Evolutionary conservation across 2,329 filamentous ascomycete species (phyloP).

Genomic region (Aspergillus fructus): DNA sequence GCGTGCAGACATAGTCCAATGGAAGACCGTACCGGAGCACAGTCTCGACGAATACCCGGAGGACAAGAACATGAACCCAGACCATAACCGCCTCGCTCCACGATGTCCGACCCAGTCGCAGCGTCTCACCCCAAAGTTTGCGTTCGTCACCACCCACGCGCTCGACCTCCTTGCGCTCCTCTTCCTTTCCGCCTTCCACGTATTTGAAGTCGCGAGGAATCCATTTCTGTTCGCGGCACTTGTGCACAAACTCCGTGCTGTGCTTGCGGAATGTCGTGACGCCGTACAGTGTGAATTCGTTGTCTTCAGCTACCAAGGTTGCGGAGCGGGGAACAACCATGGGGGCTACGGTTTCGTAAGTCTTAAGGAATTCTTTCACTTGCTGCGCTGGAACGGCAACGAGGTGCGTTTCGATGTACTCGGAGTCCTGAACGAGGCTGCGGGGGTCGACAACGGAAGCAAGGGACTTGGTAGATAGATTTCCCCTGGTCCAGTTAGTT

Average conservation of each 20-base stretch:
- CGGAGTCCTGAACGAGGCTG: conserved; percentile 80
- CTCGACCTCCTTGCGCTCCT: conserved; percentile 83
- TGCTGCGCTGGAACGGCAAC: conserved; percentile 78
- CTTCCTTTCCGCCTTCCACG: conserved; percentile 83
- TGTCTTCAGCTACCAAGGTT: conserved; percentile 74
- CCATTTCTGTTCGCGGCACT: conserved; percentile 91
- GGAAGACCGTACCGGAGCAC: conserved; percentile 95
- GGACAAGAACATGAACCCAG: conserved; percentile 86
- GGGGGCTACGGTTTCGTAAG: conserved; percentile 81
- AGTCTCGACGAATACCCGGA: conserved; percentile 95
- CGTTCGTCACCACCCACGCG: conserved; percentile 79
- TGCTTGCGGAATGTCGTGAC: conserved; percentile 95
- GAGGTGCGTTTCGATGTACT: conserved; percentile 95
- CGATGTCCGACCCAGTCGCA: conserved; percentile 82
- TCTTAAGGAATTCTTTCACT: conserved; percentile 84
- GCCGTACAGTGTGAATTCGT: conserved; percentile 84
- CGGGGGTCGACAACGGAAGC: conserved; percentile 81
- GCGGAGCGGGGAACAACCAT: conserved; percentile 95
- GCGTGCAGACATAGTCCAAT: conserved; percentile 79
- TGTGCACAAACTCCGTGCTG: conserved; percentile 81
- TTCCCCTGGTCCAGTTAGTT: conserved; percentile 60
- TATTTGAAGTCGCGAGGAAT: conserved; percentile 93
- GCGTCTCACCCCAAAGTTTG: conserved; percentile 88
- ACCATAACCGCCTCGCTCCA: conserved; percentile 97
- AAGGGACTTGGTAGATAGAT: conserved; percentile 90